phyloP scores from a whole-genome alignment of 2,329 filamentous ascomycete genomes.

The Thielaviopsis ethacetica region DNA sequence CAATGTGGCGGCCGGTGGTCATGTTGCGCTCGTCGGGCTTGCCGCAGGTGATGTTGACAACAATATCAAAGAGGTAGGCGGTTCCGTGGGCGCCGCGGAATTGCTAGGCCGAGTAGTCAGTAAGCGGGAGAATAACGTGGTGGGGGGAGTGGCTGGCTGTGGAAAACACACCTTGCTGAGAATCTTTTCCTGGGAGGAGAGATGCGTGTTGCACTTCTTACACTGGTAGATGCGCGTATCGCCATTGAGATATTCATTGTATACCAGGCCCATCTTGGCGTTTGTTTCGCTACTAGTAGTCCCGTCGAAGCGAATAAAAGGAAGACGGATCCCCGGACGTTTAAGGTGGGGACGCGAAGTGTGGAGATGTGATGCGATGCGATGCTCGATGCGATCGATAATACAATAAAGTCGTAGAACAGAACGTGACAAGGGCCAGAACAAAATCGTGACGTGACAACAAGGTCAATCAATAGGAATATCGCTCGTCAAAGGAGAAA shows the following conservation, averaged over 20 bases:
- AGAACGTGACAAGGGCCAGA: too few species aligned
- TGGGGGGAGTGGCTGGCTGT: too few species aligned
- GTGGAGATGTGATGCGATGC: too few species aligned
- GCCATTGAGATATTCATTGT: slow-evolving; percentile 81
- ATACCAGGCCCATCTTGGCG: slow-evolving; percentile 64
- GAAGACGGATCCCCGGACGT: too few species aligned
- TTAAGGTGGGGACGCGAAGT: too few species aligned
- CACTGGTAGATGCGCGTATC: slow-evolving; percentile 71
- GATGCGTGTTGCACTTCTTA: slow-evolving; percentile 88
- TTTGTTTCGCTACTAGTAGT: neutral
- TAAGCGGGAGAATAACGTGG: neutral
- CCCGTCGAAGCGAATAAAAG: too few species aligned
- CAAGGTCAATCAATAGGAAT: too few species aligned
- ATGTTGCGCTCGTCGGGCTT: slow-evolving; percentile 91
- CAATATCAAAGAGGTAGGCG: slow-evolving; percentile 85
- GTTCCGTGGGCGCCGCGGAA: slow-evolving; percentile 98
- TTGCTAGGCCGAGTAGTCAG: slow-evolving; percentile 41
- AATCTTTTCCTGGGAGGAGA: slow-evolving; percentile 90
- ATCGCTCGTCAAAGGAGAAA: too few species aligned
- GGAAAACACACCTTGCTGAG: slow-evolving; percentile 56
- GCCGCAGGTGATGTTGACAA: slow-evolving; percentile 76
- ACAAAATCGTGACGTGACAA: too few species aligned
- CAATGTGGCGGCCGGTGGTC: slow-evolving; percentile 90
- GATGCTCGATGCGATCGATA: too few species aligned
- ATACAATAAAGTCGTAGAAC: too few species aligned